Percentiles rank a stretch among this genome's conserved stretches.
phyloP scores from a whole-genome alignment of 2,329 filamentous ascomycete species.

The Pseudocercospora macadamiae region DNA sequence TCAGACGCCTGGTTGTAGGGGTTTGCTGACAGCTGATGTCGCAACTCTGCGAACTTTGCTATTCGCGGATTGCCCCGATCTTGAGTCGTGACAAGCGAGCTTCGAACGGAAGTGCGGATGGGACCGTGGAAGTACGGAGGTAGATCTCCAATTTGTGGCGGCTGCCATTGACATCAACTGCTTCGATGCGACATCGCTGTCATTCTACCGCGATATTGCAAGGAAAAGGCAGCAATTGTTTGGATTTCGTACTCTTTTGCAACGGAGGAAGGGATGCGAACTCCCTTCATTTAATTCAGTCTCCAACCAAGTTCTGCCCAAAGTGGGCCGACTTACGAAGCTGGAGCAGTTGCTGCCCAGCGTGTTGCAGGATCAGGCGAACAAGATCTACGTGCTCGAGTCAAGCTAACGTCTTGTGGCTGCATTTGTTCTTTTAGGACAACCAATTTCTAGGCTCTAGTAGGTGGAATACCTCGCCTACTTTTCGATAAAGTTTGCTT shows the following conservation, averaged over 20 bases:
- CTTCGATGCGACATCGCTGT: not conserved
- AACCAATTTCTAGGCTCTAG: not conserved
- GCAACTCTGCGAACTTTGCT: not conserved
- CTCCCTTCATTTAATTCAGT: not conserved
- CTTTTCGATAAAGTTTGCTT: constrained; percentile 6
- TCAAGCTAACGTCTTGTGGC: not conserved
- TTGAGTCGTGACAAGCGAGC: not conserved
- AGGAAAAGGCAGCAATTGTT: not conserved
- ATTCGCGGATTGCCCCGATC: not conserved
- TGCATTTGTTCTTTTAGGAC: not conserved
- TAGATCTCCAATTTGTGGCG: not conserved
- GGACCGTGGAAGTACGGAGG: too few species aligned
- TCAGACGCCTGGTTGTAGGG: not conserved
- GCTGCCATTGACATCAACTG: not conserved
- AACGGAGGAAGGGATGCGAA: not conserved
- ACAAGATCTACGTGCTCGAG: not conserved
- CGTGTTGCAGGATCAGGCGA: not conserved
- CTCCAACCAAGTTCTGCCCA: not conserved
- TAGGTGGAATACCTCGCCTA: not conserved
- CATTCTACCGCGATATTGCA: not conserved
- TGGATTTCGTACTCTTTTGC: not conserved
- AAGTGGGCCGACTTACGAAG: not conserved
- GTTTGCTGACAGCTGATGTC: not conserved
- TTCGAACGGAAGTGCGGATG: too few species aligned
- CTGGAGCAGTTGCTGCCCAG: not conserved